Conservation (phyloP, 2,329 filamentous ascomycete genomes). For the Penicillium oxalicum region DNA sequence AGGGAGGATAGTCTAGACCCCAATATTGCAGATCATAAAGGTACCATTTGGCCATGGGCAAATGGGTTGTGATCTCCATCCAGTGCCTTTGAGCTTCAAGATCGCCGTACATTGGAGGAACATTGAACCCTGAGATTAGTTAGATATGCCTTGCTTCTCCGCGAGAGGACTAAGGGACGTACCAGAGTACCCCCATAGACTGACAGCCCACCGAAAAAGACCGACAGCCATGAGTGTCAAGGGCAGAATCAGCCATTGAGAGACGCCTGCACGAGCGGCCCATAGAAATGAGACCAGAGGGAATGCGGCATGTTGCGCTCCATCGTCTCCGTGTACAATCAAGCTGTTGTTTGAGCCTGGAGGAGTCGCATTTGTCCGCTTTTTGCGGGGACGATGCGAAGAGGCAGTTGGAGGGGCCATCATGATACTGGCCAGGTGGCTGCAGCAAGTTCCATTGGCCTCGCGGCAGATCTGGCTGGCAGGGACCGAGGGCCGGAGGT, state of each 20-base stretch:
- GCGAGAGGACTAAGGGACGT: constrained; percentile 17
- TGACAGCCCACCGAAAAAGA: constrained; percentile 86
- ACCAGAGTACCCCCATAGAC: constrained; percentile 95
- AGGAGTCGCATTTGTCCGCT: constrained; percentile 34
- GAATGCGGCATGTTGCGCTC: constrained; percentile 62
- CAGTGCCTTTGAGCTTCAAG: constrained; percentile 97
- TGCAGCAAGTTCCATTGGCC: constrained; percentile 21
- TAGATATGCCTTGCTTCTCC: neutral
- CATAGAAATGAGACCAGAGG: constrained; percentile 91
- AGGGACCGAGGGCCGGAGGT: neutral
- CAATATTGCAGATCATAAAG: constrained; percentile 96
- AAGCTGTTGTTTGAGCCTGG: constrained; percentile 39
- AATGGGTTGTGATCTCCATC: constrained; percentile 91
- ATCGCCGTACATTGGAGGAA: constrained; percentile 88
- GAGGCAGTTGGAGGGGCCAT: constrained; percentile 29
- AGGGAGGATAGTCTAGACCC: constrained; percentile 94
- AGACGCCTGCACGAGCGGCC: constrained; percentile 73
- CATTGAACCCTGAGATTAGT: constrained; percentile 57
- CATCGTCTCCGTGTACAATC: constrained; percentile 40
- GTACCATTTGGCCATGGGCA: constrained; percentile 94
- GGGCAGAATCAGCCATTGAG: constrained; percentile 88
- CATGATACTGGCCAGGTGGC: constrained; percentile 10
- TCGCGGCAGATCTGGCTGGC: neutral
- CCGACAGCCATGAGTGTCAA: constrained; percentile 84
- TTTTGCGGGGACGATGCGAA: constrained; percentile 42